Evolutionary conservation across 116 monocot genomes (phyloP), one percentile per base, ranked within the genome.

Genomic region (Dioscorea cayenensis): DNA sequence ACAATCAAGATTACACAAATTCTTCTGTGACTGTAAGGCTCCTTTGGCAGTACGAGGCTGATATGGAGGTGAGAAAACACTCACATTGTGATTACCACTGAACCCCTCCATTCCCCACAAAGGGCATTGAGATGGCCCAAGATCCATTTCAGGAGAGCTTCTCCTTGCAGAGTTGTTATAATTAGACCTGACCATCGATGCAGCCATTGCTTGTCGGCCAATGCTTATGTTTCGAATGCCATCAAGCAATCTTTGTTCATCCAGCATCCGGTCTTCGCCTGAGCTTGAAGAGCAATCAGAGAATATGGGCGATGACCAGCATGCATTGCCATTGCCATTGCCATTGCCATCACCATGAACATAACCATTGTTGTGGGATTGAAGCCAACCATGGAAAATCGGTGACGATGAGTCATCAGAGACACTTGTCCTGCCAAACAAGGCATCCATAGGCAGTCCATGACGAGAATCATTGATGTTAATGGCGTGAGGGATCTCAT

Each of bases 401-500:
- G 49, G 23, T 43, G 27, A 32, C 0, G 4, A 22, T 48, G 20
- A 6, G 23, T 16, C 61, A 19, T 63, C 63, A 22, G 17, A 18
- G 22, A 4, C 18, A 16, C 4, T 5, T 20, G 20, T 20, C 12
- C 43, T 9, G 21, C 20, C 62, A 55, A 20, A 62, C 9, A 62
- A 62, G 67, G 48, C 67, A 11, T 35, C 4, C 60, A 12, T n/a
- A 23, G 11, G 1, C 55, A 20, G 27, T 1, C 32, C 68, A 50
- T 63, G 14, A 64, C 55, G 10, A 36, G 49, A 4, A 36, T 63
- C 50, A 17, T 68, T 51, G 38, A 28, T 36, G 27, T 37, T 35
- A 23, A 22, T 63, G 18, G 64, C 35, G 55, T 60, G 75, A 29
- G 80, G 80, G 32, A 76, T 66, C 71, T 76, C 71, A 27, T 76